Conservation (phyloP, 306 rosid genomes). For the Begonia fuchsioides region DNA sequence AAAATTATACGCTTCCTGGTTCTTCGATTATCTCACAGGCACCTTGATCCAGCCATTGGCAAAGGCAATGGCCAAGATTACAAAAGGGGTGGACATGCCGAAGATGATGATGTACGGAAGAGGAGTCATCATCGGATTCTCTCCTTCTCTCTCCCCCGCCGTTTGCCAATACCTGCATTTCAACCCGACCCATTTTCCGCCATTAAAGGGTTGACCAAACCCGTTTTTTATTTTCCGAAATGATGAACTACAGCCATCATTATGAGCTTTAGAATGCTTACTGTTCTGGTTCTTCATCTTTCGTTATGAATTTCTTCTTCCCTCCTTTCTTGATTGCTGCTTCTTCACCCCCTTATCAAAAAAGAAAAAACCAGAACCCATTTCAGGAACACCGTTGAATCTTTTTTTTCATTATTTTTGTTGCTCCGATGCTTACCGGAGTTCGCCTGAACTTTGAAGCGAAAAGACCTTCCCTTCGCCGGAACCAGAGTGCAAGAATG, state of each 20-base stretch:
- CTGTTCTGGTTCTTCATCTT: constrained; percentile 91
- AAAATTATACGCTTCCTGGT: too few relatives aligned
- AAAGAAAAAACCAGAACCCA: neutral
- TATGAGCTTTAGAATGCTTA: constrained; percentile 11
- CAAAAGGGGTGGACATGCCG: constrained; percentile 44
- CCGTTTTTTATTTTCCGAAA: neutral
- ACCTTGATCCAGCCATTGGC: constrained; percentile 97
- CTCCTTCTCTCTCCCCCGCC: constrained; percentile 92
- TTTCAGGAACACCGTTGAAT: too few relatives aligned
- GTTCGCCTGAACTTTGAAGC: constrained; percentile 47
- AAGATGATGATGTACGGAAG: too few relatives aligned
- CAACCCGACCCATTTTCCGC: neutral
- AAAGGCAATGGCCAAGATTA: constrained; percentile 93
- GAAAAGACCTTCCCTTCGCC: constrained; percentile 16
- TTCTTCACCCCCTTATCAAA: constrained; percentile 47
- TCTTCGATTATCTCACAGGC: constrained; percentile 40
- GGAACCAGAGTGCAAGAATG: constrained; percentile 7
- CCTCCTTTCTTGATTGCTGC: constrained; percentile 17
- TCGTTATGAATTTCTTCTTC: too few relatives aligned
- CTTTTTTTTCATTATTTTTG: too few relatives aligned
- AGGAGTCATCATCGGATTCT: constrained; percentile 94
- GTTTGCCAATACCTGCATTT: constrained; percentile 83
- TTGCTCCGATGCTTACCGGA: constrained; percentile 27
- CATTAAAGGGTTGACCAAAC: neutral
- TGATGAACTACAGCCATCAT: too few relatives aligned